A percentile compares a stretch with the other conserved stretches of the same genome.
Conservation (phyloP, 495 filamentous ascomycete species). For the Penicillium turbatum region DNA sequence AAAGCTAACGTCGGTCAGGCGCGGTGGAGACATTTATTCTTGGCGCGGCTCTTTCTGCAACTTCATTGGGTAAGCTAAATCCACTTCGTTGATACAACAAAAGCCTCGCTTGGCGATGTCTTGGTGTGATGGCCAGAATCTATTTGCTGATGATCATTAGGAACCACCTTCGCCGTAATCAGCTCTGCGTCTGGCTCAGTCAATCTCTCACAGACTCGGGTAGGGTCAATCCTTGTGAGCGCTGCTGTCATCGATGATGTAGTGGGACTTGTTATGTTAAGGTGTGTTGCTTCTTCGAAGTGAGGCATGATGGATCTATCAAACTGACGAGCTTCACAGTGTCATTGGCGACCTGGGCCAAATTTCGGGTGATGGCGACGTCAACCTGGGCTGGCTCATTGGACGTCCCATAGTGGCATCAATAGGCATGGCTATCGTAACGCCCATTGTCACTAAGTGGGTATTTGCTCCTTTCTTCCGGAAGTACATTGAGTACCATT, state of each 20-base stretch:
- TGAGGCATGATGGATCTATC: background rate
- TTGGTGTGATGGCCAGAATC: background rate
- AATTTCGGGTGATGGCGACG: constrained; percentile 21
- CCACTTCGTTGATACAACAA: too few species aligned
- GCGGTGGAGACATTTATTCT: constrained; percentile 38
- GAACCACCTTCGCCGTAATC: constrained; percentile 35
- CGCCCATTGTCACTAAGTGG: constrained; percentile 45
- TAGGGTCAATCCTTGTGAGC: constrained; percentile 39
- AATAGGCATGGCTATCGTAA: constrained; percentile 48
- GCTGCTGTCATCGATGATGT: constrained; percentile 82
- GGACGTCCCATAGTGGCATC: constrained; percentile 55
- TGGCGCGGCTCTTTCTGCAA: constrained; percentile 31
- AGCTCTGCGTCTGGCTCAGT: constrained; percentile 24
- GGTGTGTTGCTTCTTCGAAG: constrained; percentile 22
- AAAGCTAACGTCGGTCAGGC: constrained; percentile 15
- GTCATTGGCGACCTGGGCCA: constrained; percentile 48
- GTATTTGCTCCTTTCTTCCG: constrained; percentile 43
- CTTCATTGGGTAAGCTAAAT: constrained; percentile 26
- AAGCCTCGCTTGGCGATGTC: background rate
- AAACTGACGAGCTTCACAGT: constrained; percentile 14
- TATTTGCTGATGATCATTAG: constrained; percentile 5
- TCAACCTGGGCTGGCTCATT: constrained; percentile 40
- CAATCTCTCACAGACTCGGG: constrained; percentile 28
- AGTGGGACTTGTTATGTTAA: constrained; percentile 71
- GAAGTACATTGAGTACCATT: constrained; percentile 27